Percentiles rank a stretch among this genome's conserved stretches.
phyloP scores from a whole-genome alignment of 2,329 filamentous ascomycete species.

The Fusarium ramigenum region DNA sequence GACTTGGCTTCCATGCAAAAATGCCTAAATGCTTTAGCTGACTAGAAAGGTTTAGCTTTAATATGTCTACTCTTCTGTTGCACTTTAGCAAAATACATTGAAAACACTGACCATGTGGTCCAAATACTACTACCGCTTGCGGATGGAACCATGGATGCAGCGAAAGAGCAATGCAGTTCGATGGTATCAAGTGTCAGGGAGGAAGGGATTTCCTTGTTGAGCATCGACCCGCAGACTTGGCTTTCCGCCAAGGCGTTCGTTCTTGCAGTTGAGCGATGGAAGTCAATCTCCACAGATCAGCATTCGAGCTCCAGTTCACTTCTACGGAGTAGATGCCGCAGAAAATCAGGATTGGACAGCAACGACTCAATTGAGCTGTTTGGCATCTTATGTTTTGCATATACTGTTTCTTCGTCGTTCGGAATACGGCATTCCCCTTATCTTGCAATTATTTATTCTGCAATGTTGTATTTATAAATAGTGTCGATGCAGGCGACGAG shows the following conservation, averaged over 20 bases:
- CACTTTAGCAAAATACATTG: background rate
- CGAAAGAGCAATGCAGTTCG: background rate
- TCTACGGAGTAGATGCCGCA: background rate
- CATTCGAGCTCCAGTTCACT: background rate
- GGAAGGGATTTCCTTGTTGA: background rate
- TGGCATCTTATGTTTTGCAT: background rate
- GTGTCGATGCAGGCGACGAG: background rate
- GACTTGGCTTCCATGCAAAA: background rate
- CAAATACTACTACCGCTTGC: background rate
- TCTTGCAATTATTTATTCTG: background rate
- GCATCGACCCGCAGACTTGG: background rate
- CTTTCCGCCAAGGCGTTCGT: background rate
- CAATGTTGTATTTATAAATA: background rate
- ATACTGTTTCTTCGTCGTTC: background rate
- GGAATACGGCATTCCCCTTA: background rate
- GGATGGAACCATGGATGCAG: background rate
- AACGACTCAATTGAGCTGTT: background rate
- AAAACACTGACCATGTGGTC: conserved; percentile 13
- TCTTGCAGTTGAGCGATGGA: background rate
- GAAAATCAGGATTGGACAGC: background rate
- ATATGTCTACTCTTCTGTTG: background rate
- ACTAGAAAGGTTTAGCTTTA: background rate
- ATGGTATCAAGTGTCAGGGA: background rate
- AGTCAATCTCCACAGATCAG: background rate
- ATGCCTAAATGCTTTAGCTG: background rate